These are phyloP conservation scores for Pichia ethanolica DNA, from an alignment of 805 yeast species.

Conservation along the genomic window DNA sequence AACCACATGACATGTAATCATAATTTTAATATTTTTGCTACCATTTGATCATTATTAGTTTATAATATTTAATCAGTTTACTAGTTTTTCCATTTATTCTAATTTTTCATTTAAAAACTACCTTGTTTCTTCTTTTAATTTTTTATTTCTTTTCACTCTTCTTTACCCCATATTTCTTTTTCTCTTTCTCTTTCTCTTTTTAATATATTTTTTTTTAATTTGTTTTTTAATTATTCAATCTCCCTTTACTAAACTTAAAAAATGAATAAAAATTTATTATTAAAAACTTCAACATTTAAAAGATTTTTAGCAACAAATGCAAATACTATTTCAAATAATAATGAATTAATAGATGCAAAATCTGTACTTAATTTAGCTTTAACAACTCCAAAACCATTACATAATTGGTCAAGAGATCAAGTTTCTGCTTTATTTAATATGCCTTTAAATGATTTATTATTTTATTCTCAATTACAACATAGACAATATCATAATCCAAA, in stretches of 20 bases:
- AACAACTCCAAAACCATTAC: constrained; percentile 24
- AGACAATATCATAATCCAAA: constrained; percentile 58
- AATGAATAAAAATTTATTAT: not conserved
- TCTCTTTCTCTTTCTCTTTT: not conserved
- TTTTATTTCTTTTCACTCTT: not conserved
- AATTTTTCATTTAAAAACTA: not conserved
- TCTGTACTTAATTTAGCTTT: constrained; percentile 19
- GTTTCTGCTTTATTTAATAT: constrained; percentile 53
- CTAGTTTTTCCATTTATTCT: no score
- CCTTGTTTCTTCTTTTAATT: not conserved
- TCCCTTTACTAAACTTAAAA: not conserved
- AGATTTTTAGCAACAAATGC: constrained; percentile 3
- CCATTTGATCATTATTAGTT: no score
- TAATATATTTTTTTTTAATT: not conserved
- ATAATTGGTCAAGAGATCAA: constrained; percentile 55
- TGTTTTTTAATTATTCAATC: no score
- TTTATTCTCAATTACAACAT: constrained; percentile 58
- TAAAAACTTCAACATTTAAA: not conserved
- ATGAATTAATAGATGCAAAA: not conserved
- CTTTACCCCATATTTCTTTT: not conserved
- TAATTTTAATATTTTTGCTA: no score
- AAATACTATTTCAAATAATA: not conserved
- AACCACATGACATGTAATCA: no score
- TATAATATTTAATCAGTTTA: no score
- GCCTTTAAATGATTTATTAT: constrained; percentile 56